These are phyloP conservation scores for Pleurostoma richardsiae DNA, from an alignment of 2,329 filamentous ascomycete species.

Conservation along the genomic window DNA sequence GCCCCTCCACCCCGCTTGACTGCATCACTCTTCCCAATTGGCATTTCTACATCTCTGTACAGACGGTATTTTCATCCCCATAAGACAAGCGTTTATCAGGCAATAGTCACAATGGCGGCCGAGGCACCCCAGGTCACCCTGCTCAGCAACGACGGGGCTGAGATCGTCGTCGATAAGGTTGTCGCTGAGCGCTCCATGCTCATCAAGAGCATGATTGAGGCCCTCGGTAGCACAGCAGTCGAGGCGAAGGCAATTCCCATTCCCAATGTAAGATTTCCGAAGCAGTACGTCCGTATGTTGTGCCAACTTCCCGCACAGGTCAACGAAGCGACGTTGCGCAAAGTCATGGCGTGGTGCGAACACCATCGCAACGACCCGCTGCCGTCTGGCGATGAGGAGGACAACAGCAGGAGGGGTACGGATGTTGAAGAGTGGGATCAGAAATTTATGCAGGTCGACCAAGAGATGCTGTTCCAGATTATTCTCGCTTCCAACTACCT, in stretches of 20 bases:
- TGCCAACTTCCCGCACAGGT: slow-evolving; percentile 46
- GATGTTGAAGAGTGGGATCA: slow-evolving; percentile 99
- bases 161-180: slow-evolving; percentile 59
- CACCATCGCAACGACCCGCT: slow-evolving; percentile 89
- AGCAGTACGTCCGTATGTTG: too few relatives aligned
- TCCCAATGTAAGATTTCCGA: slow-evolving; percentile 58
- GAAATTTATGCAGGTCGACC: slow-evolving; percentile 99
- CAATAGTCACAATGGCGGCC: slow-evolving; percentile 14
- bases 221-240: slow-evolving; percentile 65
- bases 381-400: slow-evolving; percentile 78
- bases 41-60: too few relatives aligned
- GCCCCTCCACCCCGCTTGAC: too few relatives aligned
- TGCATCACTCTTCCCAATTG: too few relatives aligned
- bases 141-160: slow-evolving; percentile 44
- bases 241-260: slow-evolving; percentile 73
- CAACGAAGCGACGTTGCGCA: slow-evolving; percentile 87
- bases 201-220: slow-evolving; percentile 98
- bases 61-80: too few relatives aligned
- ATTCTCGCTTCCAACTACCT: slow-evolving; percentile 98
- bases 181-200: slow-evolving; percentile 89
- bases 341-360: slow-evolving; percentile 97
- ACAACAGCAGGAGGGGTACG: slow-evolving; percentile 95
- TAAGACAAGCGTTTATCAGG: too few relatives aligned
- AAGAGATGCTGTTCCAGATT: slow-evolving; percentile 99
- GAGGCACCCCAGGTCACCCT: slow-evolving; percentile 33